phyloP scores from a whole-genome alignment of 176 grass and related monocot genomes.

The Elaeis guineensis region DNA sequence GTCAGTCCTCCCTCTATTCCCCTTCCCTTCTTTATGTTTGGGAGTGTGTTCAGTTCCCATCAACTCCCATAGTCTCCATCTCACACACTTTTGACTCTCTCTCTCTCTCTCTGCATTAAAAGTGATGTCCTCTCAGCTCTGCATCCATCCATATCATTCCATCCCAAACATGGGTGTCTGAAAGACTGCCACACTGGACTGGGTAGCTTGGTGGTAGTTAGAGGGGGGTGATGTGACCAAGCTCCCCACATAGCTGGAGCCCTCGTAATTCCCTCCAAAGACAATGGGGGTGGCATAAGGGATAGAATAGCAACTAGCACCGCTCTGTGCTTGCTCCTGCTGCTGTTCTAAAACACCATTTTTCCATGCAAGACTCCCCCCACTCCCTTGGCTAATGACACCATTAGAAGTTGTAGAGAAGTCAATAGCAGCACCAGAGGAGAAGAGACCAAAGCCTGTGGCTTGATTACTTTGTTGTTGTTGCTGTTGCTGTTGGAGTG shows the following conservation, averaged over 20 bases:
- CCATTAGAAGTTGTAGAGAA: slow-evolving; percentile 26
- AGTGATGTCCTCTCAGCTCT: background rate
- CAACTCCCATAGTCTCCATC: slow-evolving; percentile 12
- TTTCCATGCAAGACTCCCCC: slow-evolving; percentile 5
- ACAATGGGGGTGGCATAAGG: slow-evolving; percentile 32
- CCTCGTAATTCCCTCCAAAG: slow-evolving; percentile 28
- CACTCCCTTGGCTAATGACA: slow-evolving; percentile 13
- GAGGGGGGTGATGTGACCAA: slow-evolving; percentile 36
- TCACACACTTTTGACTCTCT: background rate
- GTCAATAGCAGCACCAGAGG: slow-evolving; percentile 48
- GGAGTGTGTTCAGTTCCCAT: slow-evolving; percentile 46
- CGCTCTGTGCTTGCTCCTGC: slow-evolving; percentile 23
- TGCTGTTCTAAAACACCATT: slow-evolving; percentile 16
- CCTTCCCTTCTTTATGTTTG: slow-evolving; percentile 15
- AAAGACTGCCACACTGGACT: slow-evolving; percentile 64
- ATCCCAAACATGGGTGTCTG: slow-evolving; percentile 91
- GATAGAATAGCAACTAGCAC: slow-evolving; percentile 24
- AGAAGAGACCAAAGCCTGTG: slow-evolving; percentile 47
- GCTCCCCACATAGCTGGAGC: slow-evolving; percentile 18
- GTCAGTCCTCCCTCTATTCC: slow-evolving; percentile 29
- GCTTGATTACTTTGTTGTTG: slow-evolving; percentile 18
- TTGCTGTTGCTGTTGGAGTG: slow-evolving; percentile 46
- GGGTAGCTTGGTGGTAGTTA: slow-evolving; percentile 27
- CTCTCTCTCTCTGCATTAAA: background rate
- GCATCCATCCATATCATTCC: slow-evolving; percentile 45